A percentile compares a stretch with the other conserved stretches of the same genome.
Evolutionary conservation across 2,329 filamentous ascomycete species (phyloP).

Genomic region (Beauveria rudraprayagi): DNA sequence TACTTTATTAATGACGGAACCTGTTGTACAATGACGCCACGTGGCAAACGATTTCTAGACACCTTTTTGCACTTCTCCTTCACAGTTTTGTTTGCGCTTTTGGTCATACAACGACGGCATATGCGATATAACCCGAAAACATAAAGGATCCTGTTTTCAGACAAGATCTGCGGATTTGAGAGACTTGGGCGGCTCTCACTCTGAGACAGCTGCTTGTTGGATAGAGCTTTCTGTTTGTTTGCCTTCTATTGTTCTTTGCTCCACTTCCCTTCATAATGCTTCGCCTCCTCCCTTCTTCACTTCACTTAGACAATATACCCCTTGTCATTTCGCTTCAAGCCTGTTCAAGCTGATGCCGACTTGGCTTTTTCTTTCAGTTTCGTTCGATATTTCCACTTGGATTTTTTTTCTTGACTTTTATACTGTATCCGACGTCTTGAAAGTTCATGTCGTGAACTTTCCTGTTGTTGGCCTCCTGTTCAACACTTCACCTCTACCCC

Average conservation of each 20-base stretch:
- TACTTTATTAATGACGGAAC: neutral
- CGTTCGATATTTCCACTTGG: constrained; percentile 5
- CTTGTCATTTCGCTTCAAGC: constrained; percentile 16
- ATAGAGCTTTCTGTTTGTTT: neutral
- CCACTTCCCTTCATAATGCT: constrained; percentile 12
- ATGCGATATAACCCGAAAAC: neutral
- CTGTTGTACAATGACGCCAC: neutral
- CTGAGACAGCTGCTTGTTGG: neutral
- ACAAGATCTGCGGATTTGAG: neutral
- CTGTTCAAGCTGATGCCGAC: neutral
- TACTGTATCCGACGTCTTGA: neutral
- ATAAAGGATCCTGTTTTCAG: neutral
- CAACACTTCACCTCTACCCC: neutral
- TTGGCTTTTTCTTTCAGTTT: neutral
- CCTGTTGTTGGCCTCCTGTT: neutral
- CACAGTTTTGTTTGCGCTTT: neutral
- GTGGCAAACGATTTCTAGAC: neutral
- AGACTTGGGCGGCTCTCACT: neutral
- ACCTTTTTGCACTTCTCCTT: neutral
- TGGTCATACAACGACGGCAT: neutral
- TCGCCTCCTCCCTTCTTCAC: neutral
- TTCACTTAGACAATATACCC: constrained; percentile 33
- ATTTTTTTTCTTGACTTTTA: constrained; percentile 2
- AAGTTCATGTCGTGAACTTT: no score
- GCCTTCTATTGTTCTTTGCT: neutral